A percentile compares a stretch with the other conserved stretches of the same genome.
Evolutionary conservation across 2,329 filamentous ascomycete species (phyloP).

Genomic region (Talaromyces sp.): DNA sequence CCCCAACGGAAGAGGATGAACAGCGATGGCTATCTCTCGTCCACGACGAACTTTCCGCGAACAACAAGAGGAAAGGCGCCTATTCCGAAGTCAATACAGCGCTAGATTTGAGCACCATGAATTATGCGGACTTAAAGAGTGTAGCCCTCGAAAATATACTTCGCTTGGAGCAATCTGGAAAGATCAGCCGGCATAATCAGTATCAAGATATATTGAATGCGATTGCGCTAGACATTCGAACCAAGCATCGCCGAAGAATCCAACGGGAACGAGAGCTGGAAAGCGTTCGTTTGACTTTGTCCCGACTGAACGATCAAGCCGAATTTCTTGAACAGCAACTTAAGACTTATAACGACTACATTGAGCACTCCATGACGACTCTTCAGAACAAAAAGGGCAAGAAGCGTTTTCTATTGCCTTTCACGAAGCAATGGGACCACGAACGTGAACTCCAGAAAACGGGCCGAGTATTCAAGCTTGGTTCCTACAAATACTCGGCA

Average conservation of each 20-base stretch:
- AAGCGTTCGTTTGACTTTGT: constrained; percentile 46
- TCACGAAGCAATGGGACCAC: constrained; percentile 98
- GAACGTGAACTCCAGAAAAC: constrained; percentile 90
- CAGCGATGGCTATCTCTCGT: constrained; percentile 79
- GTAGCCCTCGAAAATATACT: constrained; percentile 93
- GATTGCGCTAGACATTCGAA: constrained; percentile 93
- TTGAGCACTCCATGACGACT: constrained; percentile 96
- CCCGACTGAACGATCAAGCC: constrained; percentile 59
- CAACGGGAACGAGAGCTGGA: constrained; percentile 90
- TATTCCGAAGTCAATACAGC: constrained; percentile 82
- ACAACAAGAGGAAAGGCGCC: constrained; percentile 70
- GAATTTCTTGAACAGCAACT: constrained; percentile 90
- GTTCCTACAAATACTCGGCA: constrained; percentile 94
- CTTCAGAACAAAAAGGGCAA: constrained; percentile 95
- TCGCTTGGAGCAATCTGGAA: constrained; percentile 77
- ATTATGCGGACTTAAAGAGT: constrained; percentile 87
- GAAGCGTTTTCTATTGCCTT: constrained; percentile 89
- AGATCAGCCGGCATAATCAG: constrained; percentile 79
- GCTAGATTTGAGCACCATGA: constrained; percentile 83
- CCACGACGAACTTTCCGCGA: constrained; percentile 71
- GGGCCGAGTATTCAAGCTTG: constrained; percentile 93
- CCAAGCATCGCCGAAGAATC: constrained; percentile 88
- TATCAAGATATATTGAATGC: constrained; percentile 98
- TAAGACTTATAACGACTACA: constrained; percentile 98
- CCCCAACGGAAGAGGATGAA: constrained; percentile 81